phyloP scores from a whole-genome alignment of 257 asterid species.

The Ajuga chamaepitys region DNA sequence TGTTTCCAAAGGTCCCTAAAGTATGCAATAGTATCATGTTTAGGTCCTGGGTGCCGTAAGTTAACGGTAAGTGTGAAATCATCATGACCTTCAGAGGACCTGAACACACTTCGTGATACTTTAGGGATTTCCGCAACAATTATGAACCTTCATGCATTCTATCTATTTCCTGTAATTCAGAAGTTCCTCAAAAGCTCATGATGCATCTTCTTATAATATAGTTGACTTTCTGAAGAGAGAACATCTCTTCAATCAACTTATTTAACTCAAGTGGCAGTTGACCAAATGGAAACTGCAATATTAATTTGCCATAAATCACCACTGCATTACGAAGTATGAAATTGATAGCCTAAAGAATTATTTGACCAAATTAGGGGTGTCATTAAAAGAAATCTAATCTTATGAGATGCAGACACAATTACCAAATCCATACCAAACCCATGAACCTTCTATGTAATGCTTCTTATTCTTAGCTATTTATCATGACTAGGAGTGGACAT shows the following conservation, averaged over 20 bases:
- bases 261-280: conserved; percentile 12
- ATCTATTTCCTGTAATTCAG: background rate
- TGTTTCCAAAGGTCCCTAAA: too few relatives aligned
- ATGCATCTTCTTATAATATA: conserved; percentile 1
- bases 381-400: background rate
- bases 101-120: too few relatives aligned
- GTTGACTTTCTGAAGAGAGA: conserved; percentile 12
- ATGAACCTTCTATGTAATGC: background rate
- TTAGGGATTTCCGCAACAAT: too few relatives aligned
- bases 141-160: too few relatives aligned
- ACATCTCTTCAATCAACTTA: background rate
- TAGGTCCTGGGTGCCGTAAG: too few relatives aligned
- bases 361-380: background rate
- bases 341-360: background rate
- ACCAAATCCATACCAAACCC: conserved; percentile 18
- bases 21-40: too few relatives aligned
- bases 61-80: too few relatives aligned
- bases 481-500: conserved; percentile 1
- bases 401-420: conserved; percentile 8
- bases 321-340: conserved; percentile 4
- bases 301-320: background rate
- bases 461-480: background rate
- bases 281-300: conserved; percentile 2
- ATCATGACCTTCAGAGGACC: too few relatives aligned
- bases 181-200: background rate